A percentile compares a stretch with the other conserved stretches of the same genome.
phyloP scores from a whole-genome alignment of 345 rosid genomes.

The Citrus inodora region DNA sequence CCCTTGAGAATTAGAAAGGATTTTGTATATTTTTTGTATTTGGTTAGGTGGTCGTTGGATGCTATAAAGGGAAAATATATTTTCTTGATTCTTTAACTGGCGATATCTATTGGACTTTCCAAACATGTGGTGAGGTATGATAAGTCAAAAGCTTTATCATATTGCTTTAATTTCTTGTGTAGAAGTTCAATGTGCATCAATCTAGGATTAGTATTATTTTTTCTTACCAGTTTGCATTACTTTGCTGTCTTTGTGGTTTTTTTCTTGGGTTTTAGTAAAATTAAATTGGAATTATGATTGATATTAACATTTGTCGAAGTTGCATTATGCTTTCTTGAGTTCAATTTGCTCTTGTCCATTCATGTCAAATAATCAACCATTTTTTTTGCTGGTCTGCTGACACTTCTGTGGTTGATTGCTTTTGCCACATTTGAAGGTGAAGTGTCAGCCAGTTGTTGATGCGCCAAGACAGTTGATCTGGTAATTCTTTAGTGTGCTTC shows the following conservation, averaged over 20 bases:
- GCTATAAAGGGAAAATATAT: conserved; percentile 80
- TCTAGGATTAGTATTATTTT: not conserved
- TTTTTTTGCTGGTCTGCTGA: not conserved
- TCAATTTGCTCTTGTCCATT: not conserved
- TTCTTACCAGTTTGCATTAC: not conserved
- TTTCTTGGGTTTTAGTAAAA: not conserved
- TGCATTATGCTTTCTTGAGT: not conserved
- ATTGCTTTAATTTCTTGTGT: not conserved
- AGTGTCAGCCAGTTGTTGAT: conserved; percentile 81
- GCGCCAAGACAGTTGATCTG: conserved; percentile 58
- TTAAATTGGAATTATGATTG: not conserved
- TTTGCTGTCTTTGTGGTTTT: not conserved
- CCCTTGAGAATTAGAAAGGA: conserved; percentile 8
- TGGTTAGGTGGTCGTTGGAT: conserved; percentile 82
- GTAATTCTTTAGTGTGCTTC: conserved; percentile 33
- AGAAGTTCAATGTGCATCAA: conserved; percentile 1
- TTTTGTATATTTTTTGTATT: conserved; percentile 7
- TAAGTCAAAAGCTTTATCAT: conserved; percentile 4
- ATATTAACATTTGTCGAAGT: not conserved
- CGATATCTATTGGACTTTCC: conserved; percentile 71
- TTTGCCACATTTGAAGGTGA: conserved; percentile 56
- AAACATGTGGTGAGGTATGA: conserved; percentile 80
- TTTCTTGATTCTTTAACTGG: conserved; percentile 74
- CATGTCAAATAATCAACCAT: not conserved
- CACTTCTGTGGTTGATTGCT: conserved; percentile 4